Evolutionary conservation across 1,284 basidiomycete species (phyloP).

Genomic region (Rhodofomes roseus): DNA sequence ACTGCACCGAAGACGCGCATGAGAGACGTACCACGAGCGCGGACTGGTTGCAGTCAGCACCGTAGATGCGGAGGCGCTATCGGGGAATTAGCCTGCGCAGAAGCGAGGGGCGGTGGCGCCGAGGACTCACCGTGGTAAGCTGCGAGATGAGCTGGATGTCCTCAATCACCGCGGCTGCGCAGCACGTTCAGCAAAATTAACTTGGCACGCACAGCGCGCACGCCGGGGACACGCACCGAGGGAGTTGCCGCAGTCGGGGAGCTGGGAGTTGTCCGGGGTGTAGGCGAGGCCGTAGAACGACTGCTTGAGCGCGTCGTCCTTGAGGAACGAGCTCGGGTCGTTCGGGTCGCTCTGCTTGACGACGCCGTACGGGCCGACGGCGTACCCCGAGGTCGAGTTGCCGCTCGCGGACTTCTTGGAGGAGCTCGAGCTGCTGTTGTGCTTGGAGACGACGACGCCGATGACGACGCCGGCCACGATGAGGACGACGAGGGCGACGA

Average conservation of each 20-base stretch:
- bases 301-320: slow-evolving; percentile 57
- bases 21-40: slow-evolving; percentile 41
- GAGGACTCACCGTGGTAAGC: slow-evolving; percentile 34
- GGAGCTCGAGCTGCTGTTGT: slow-evolving; percentile 22
- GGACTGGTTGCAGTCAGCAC: slow-evolving; percentile 56
- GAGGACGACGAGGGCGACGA: slow-evolving; percentile 39
- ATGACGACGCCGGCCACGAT: slow-evolving; percentile 48
- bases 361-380: slow-evolving; percentile 27
- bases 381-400: slow-evolving; percentile 16
- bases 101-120: neutral
- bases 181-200: neutral
- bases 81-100: neutral
- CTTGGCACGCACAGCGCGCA: slow-evolving; percentile 16
- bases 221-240: slow-evolving; percentile 29
- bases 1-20: neutral
- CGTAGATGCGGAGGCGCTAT: slow-evolving; percentile 52
- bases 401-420: slow-evolving; percentile 16
- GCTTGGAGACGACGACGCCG: slow-evolving; percentile 51
- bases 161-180: slow-evolving; percentile 38
- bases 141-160: slow-evolving; percentile 62
- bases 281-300: slow-evolving; percentile 76
- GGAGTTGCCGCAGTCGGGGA: slow-evolving; percentile 47
- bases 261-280: slow-evolving; percentile 55
- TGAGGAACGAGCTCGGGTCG: slow-evolving; percentile 64
- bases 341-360: slow-evolving; percentile 47